Conservation (phyloP, 176 grass and related monocot genomes). For the Eragrostis nindensis region DNA sequence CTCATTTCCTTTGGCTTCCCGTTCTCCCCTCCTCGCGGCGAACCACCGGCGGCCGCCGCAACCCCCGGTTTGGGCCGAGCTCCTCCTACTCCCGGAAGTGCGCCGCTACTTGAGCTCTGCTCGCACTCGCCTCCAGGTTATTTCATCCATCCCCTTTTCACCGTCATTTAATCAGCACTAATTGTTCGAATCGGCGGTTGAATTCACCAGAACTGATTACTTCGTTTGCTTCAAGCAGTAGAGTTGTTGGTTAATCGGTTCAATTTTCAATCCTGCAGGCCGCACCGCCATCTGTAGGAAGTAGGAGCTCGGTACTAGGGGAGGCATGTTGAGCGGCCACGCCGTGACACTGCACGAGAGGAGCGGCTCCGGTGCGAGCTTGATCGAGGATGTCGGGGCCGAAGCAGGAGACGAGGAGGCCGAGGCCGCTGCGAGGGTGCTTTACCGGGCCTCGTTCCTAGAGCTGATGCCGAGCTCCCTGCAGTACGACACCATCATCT, state of each 20-base stretch:
- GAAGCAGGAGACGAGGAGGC: conserved; percentile 46
- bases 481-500: conserved; percentile 70
- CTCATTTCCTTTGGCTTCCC: too few relatives aligned
- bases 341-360: conserved; percentile 54
- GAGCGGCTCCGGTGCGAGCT: conserved; percentile 46
- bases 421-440: conserved; percentile 35
- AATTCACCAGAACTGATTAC: background rate
- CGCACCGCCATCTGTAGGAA: too few relatives aligned
- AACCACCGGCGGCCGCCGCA: too few relatives aligned
- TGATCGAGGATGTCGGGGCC: conserved; percentile 49
- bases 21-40: too few relatives aligned
- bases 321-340: conserved; percentile 61
- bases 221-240: background rate
- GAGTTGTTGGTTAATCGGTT: background rate
- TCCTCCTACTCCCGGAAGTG: background rate
- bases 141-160: background rate
- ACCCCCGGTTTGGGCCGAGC: background rate
- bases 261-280: background rate
- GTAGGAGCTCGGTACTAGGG: background rate
- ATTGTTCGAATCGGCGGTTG: background rate
- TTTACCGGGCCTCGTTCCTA: conserved; percentile 69
- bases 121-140: background rate
- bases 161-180: background rate
- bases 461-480: conserved; percentile 54
- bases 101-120: background rate